Percentiles rank a stretch among this genome's conserved stretches.
phyloP scores from a whole-genome alignment of 1,284 basidiomycete species.

The Leccinum subatratum region DNA sequence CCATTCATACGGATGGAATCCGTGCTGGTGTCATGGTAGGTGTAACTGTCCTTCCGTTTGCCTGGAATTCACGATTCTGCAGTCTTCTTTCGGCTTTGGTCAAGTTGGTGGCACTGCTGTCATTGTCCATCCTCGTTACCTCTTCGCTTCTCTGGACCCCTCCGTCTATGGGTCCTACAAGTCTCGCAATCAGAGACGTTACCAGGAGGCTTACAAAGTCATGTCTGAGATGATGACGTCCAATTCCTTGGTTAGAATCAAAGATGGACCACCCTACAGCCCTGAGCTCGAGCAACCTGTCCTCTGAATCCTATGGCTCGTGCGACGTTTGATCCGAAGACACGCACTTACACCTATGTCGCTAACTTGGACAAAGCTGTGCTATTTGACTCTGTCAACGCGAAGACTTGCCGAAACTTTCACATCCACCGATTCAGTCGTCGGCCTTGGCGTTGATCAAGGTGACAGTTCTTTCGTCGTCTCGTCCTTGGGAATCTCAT shows the following conservation, averaged over 20 bases:
- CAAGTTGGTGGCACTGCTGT: constrained; percentile 95
- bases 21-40: constrained; percentile 82
- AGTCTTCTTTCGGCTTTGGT: constrained; percentile 98
- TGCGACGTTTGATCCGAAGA: constrained; percentile 76
- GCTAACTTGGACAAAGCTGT: constrained; percentile 56
- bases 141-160: constrained; percentile 79
- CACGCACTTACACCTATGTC: constrained; percentile 77
- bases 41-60: constrained; percentile 1
- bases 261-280: constrained; percentile 89
- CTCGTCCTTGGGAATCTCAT: constrained; percentile 12
- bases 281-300: constrained; percentile 85
- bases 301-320: constrained; percentile 91
- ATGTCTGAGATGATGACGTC: constrained; percentile 94
- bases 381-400: constrained; percentile 62
- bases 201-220: constrained; percentile 80
- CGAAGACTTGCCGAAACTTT: constrained; percentile 59
- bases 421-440: constrained; percentile 40
- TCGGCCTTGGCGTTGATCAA: constrained; percentile 84
- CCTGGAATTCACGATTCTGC: constrained; percentile 7
- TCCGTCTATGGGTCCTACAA: constrained; percentile 74
- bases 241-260: constrained; percentile 91
- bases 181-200: constrained; percentile 63
- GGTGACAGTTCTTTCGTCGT: constrained; percentile 38
- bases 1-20: constrained; percentile 90
- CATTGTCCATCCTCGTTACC: constrained; percentile 86